Evolutionary conservation across 495 filamentous ascomycete genomes (phyloP).

Genomic region (Penicillium simplicissimum): DNA sequence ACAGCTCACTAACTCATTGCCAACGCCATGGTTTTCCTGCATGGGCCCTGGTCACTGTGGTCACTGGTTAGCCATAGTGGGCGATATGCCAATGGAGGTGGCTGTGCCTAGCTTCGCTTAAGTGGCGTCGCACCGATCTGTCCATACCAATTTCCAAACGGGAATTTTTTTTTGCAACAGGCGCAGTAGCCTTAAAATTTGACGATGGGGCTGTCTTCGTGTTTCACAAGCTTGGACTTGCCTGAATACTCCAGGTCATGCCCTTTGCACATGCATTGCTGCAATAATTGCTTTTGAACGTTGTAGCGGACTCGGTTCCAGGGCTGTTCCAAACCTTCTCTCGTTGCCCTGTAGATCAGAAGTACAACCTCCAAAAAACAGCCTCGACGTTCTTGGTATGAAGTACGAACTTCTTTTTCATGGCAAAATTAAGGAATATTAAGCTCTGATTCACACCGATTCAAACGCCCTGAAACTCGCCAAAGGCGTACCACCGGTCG

Average conservation of each 20-base stretch:
- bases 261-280: neutral
- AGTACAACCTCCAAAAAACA: neutral
- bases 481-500: neutral
- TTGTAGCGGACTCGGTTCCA: neutral
- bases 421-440: constrained; percentile 21
- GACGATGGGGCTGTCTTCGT: neutral
- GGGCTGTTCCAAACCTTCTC: neutral
- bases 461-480: neutral
- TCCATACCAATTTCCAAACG: neutral
- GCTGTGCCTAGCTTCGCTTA: constrained; percentile 26
- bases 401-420: neutral
- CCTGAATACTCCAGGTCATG: neutral
- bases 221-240: constrained; percentile 11
- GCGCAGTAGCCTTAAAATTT: constrained; percentile 17
- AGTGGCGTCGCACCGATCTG: constrained; percentile 19
- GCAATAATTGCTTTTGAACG: neutral
- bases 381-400: neutral
- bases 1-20: neutral
- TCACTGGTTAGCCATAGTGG: constrained; percentile 7
- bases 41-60: constrained; percentile 1
- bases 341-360: neutral
- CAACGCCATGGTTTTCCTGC: neutral
- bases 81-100: constrained; percentile 24
- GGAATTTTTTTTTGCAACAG: constrained; percentile 17
- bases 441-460: constrained; percentile 19